A percentile compares a stretch with the other conserved stretches of the same genome.
Evolutionary conservation across 331 rosid species (phyloP).

Genomic region (Cucumis variabilis): DNA sequence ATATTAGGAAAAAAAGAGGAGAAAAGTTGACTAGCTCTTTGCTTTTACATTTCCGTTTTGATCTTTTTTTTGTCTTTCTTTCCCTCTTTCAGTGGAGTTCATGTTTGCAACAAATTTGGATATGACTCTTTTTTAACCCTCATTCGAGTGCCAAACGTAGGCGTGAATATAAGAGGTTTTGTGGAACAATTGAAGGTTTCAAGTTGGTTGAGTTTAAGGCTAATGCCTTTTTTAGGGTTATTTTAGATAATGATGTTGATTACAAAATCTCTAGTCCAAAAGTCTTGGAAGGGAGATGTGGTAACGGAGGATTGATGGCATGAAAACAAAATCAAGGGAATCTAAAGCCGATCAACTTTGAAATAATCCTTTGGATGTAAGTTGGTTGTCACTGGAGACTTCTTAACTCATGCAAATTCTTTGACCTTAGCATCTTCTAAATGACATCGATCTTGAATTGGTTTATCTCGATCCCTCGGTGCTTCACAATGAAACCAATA

Average conservation of each 20-base stretch:
- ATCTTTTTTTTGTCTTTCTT: not conserved
- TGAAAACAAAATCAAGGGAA: constrained; percentile 39
- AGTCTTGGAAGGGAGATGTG: constrained; percentile 36
- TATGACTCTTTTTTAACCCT: constrained; percentile 75
- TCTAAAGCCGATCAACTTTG: too few species aligned
- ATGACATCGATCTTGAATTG: too few species aligned
- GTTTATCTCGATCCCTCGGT: too few species aligned
- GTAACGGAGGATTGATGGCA: constrained; percentile 42
- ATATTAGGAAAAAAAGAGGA: constrained; percentile 73
- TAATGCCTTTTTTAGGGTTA: constrained; percentile 39
- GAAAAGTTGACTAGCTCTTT: constrained; percentile 39
- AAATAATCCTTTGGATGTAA: too few species aligned
- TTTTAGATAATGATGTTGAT: constrained; percentile 70
- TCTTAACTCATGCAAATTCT: too few species aligned
- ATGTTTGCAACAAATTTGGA: constrained; percentile 79
- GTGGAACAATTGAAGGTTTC: constrained; percentile 82
- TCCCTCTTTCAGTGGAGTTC: constrained; percentile 44
- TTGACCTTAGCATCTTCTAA: too few species aligned
- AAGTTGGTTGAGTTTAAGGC: constrained; percentile 46
- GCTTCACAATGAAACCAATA: too few species aligned
- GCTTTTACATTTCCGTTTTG: not conserved
- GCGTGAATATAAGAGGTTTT: constrained; percentile 90
- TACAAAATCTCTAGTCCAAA: constrained; percentile 52
- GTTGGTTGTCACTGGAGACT: not conserved
- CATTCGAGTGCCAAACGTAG: constrained; percentile 88